Percentiles rank a stretch among this genome's conserved stretches.
These are phyloP conservation scores for Verruconis gallopava DNA, from an alignment of 2,329 filamentous ascomycete species.

Conservation along the genomic window DNA sequence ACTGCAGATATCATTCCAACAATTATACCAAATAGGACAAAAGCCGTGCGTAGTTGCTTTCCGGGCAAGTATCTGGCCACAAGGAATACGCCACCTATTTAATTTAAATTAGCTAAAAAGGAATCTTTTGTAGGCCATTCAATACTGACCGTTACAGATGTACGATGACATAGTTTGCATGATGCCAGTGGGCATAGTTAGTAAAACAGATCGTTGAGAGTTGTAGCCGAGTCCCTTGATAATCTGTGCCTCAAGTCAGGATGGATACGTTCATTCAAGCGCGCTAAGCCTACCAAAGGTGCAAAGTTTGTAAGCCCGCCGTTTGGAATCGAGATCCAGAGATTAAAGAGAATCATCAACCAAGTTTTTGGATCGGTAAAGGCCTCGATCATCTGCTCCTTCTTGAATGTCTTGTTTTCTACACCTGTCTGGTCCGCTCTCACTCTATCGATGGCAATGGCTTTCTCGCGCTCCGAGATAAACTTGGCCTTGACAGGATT, in stretches of 20 bases:
- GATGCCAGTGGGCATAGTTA: slow-evolving; percentile 21
- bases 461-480: slow-evolving; percentile 18
- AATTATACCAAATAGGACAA: slow-evolving; percentile 54
- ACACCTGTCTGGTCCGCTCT: slow-evolving; percentile 23
- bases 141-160: slow-evolving; percentile 22
- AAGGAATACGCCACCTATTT: slow-evolving; percentile 26
- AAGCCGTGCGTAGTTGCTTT: slow-evolving; percentile 28
- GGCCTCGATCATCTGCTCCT: slow-evolving; percentile 17
- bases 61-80: slow-evolving; percentile 50
- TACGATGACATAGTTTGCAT: slow-evolving; percentile 22
- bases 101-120: background rate
- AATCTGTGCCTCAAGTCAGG: slow-evolving; percentile 16
- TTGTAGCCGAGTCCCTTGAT: slow-evolving; percentile 30
- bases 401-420: slow-evolving; percentile 23
- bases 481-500: slow-evolving; percentile 21
- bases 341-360: slow-evolving; percentile 23
- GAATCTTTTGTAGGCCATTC: no score
- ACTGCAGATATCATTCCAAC: slow-evolving; percentile 62
- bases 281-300: no score
- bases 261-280: background rate
- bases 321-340: slow-evolving; percentile 24
- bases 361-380: slow-evolving; percentile 22
- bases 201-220: slow-evolving; percentile 23
- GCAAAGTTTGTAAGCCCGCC: slow-evolving; percentile 28
- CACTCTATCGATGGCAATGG: slow-evolving; percentile 21